Conservation (phyloP, 2,329 filamentous ascomycete genomes). For the Mycosphaerelloides madeirae region DNA sequence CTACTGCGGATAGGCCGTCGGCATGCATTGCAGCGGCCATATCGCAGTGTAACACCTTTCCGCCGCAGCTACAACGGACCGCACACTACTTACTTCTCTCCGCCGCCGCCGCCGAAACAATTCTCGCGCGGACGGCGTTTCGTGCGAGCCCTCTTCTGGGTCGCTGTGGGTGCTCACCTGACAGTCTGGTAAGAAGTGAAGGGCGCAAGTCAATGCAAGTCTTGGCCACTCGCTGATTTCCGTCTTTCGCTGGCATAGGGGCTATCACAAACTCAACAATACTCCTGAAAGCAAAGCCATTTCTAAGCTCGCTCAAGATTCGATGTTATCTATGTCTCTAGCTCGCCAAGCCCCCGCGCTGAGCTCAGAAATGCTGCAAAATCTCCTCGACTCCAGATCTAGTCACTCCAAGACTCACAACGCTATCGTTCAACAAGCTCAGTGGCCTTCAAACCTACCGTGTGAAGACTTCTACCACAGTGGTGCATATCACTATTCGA, state of each 20-base stretch:
- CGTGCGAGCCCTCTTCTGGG: constrained; percentile 19
- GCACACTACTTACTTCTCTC: constrained; percentile 31
- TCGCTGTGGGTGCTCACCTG: constrained; percentile 19
- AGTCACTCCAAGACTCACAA: constrained; percentile 22
- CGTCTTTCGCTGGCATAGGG: constrained; percentile 14
- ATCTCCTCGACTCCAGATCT: constrained; percentile 18
- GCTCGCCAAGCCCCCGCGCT: constrained; percentile 20
- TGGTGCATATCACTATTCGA: constrained; percentile 18
- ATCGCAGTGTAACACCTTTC: constrained; percentile 8
- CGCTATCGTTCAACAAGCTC: constrained; percentile 23
- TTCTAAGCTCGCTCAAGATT: no score
- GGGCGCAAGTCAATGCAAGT: no score
- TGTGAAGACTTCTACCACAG: constrained; percentile 27
- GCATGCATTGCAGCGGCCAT: no score
- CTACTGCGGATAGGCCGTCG: not conserved
- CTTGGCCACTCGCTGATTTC: constrained; percentile 3
- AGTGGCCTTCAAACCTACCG: constrained; percentile 27
- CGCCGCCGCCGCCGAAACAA: constrained; percentile 21
- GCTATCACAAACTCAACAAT: constrained; percentile 16
- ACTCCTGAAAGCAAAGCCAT: no score
- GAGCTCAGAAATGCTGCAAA: constrained; percentile 18
- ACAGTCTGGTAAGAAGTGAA: constrained; percentile 13
- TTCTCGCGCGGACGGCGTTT: constrained; percentile 18
- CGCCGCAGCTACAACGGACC: constrained; percentile 21
- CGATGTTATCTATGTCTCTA: no score